Conservation (phyloP, 768 basidiomycete species). For the Boletus tylopilopsis region DNA sequence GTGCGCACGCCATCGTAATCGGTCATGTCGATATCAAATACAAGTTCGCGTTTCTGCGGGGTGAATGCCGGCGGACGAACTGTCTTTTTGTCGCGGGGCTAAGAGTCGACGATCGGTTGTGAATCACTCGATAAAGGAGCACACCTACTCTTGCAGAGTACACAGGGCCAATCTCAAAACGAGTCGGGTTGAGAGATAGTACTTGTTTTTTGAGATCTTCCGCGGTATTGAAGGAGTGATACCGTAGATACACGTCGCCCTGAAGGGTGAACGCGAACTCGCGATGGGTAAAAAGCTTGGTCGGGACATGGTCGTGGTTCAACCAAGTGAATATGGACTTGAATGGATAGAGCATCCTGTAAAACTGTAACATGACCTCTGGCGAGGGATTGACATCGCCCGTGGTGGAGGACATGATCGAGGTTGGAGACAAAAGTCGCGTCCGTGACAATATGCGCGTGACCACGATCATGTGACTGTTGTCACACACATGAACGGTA, state of each 20-base stretch:
- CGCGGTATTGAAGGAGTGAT: conserved; percentile 80
- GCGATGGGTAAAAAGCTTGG: conserved; percentile 83
- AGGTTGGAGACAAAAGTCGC: not conserved
- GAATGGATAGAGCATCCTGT: conserved; percentile 90
- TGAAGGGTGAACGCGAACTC: conserved; percentile 94
- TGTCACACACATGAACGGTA: conserved; percentile 1
- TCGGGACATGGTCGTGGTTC: conserved; percentile 82
- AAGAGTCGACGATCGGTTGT: conserved; percentile 1
- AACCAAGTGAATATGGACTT: conserved; percentile 93
- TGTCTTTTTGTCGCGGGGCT: conserved; percentile 91
- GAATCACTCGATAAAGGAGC: not conserved
- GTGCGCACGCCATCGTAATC: conserved; percentile 96
- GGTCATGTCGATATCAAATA: conserved; percentile 99
- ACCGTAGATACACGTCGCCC: conserved; percentile 90
- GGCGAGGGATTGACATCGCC: conserved; percentile 38
- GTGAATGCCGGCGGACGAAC: conserved; percentile 64
- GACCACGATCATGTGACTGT: conserved; percentile 13
- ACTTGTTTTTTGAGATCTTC: conserved; percentile 94
- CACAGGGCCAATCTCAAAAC: conserved; percentile 96
- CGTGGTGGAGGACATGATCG: conserved; percentile 10
- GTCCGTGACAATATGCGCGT: conserved; percentile 17
- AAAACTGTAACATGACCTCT: conserved; percentile 75
- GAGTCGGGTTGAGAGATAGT: conserved; percentile 77
- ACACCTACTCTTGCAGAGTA: conserved; percentile 80
- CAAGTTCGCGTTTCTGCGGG: conserved; percentile 84